Base-by-base conservation (phyloP, 352 stramenopile species). In the Aphanomyces astaci region DNA sequence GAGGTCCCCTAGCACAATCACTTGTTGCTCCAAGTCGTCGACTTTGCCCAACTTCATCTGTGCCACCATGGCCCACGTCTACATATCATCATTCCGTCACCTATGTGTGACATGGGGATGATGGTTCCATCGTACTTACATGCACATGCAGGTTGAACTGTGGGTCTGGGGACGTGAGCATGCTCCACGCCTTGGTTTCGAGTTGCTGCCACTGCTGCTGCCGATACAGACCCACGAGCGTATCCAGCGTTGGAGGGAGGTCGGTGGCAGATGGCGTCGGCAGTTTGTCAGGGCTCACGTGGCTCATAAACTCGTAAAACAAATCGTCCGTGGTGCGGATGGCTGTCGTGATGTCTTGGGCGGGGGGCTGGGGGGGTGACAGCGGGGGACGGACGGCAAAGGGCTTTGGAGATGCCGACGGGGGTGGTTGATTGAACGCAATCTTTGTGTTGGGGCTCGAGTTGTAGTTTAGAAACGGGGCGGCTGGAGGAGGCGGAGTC, bases 1-100 rank as follows among this genome's bases (percentile, higher is more conserved):
- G 24, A 93, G 84, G 73, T 93, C 80, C 64, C 90, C 78, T 25
- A 93, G 70, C 22, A 89, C 75, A 57, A 79, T 88, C 24, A 82
- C 75, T 0, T 81, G 80, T 52, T 90, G 88, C 63, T 93, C 84
- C 54, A 89, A 88, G 40, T 88, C 62, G 22, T 36, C 30, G 1
- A 68, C 33, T 27, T 68, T 80, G 10, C 81, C 81, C 24, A 90
- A 80, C 51, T 91, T 90, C 59, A 91, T 90, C 3, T 91, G 74
- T 0, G 80, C 84, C 4, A 82, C 82, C 64, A 93, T 79, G 80
- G 78, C 89, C 84, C 84, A 93, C 13, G 84, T 89, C 68, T 91
- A 59, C 32, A 51, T 17, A 15, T 7, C 17, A 60, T 27, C n/a
- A n/a, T n/a, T n/a, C n/a, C n/a, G n/a, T n/a, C n/a, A n/a, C n/a